Evolutionary conservation across 108 stramenopile genomes (phyloP), one percentile per base, ranked within the genome.

Genomic region (Chaetoceros tenuissimus): DNA sequence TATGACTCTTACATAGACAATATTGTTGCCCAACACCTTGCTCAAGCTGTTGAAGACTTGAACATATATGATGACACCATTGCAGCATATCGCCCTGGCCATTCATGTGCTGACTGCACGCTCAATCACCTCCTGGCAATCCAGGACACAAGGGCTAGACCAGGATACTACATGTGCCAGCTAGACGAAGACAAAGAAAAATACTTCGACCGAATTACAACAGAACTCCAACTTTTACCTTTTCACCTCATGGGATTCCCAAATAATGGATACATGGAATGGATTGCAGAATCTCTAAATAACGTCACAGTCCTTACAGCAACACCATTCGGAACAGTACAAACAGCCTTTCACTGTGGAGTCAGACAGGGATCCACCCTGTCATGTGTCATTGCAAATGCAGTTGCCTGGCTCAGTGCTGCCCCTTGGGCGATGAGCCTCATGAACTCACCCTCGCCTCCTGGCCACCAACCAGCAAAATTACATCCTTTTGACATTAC

Each of bases 101-200:
- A 40, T 10, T 10, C 5, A 5, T 40, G 34, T 13, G 13, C 34
- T 40, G 34, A 40, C 34, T 13, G 5, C 34, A 40, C 34, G 8
- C 34, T 40, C 34, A 40, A 40, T 40, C 5, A 40, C 34, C 34
- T 40, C 34, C 34, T 40, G 8, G 8, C 13, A 10, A 5, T 40
- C 34, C 8, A 40, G 34, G 8, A 40, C 13, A 5, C 13, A 10
- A 5, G n/a, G n/a, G n/a, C 5, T 10, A 5, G 13, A 40, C 5
- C 5, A 40, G 8, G 13, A 10, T 13, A 5, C 13, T 13, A 10
- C 34, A 13, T 40, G 7, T 7, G 13, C 18, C 22, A 49, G 3
- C 7, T 49, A 23, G 48, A 49, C 7, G 48, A 49, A 24, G 48
- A 49, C 23, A 24, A 49, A 49, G 48, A 49, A 49, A 49, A 49